phyloP scores from a whole-genome alignment of 805 yeast genomes.

The Kodamaea hsintzibuensis region DNA sequence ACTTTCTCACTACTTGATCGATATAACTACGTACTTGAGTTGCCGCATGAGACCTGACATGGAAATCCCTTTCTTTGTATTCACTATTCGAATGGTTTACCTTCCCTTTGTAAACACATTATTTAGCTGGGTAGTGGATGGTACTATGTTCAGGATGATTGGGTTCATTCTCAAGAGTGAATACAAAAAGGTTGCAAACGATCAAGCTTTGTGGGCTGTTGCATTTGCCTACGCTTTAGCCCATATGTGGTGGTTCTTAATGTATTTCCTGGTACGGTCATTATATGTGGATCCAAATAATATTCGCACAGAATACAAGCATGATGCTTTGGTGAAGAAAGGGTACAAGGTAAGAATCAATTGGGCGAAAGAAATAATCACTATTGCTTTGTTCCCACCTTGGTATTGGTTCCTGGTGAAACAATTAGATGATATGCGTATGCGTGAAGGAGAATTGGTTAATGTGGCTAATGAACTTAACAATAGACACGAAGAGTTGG shows the following conservation, averaged over 20 bases:
- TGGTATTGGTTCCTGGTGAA: conserved; percentile 30
- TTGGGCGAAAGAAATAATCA: conserved; percentile 13
- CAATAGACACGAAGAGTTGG: not conserved
- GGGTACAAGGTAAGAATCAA: conserved; percentile 11
- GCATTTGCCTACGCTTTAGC: conserved; percentile 19
- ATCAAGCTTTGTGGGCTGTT: conserved; percentile 28
- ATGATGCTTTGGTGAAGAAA: conserved; percentile 15
- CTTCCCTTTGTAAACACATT: not conserved
- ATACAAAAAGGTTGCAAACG: conserved; percentile 10
- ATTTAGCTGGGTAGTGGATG: not conserved
- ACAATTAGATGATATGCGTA: not conserved
- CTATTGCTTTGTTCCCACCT: conserved; percentile 28
- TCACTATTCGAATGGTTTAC: conserved; percentile 43
- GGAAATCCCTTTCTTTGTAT: conserved; percentile 40
- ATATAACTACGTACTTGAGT: conserved; percentile 45
- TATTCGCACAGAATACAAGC: conserved; percentile 12
- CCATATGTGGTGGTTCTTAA: conserved; percentile 36
- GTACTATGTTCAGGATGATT: not conserved
- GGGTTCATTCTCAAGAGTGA: not conserved
- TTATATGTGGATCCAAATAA: conserved; percentile 17
- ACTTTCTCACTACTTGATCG: conserved; percentile 40
- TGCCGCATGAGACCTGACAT: conserved; percentile 46
- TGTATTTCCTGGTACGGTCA: conserved; percentile 17
- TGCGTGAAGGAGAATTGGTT: not conserved
- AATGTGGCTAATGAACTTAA: not conserved